A percentile compares a stretch with the other conserved stretches of the same genome.
Evolutionary conservation across 495 filamentous ascomycete genomes (phyloP).

Genomic region (Tuber magnatum): DNA sequence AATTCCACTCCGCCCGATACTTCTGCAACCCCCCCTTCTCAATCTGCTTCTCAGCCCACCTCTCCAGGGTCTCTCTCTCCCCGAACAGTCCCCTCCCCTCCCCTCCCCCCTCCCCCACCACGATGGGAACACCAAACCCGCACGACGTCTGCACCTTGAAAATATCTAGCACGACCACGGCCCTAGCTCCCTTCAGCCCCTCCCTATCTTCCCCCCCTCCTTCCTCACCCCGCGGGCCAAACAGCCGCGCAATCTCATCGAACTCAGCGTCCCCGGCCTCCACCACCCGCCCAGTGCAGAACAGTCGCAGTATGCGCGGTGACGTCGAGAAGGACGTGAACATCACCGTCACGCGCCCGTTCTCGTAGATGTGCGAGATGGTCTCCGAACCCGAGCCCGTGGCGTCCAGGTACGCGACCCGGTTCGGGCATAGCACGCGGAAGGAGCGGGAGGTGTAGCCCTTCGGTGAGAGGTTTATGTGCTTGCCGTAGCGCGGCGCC

Average conservation of each 20-base stretch:
- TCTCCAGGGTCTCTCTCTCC: conserved; percentile 47
- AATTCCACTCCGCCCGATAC: conserved; percentile 50
- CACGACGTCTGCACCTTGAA: conserved; percentile 60
- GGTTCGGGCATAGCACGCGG: conserved; percentile 52
- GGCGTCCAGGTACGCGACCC: conserved; percentile 63
- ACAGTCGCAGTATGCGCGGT: conserved; percentile 64
- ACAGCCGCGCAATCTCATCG: conserved; percentile 45
- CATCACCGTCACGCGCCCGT: conserved; percentile 64
- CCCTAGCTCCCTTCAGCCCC: conserved; percentile 49
- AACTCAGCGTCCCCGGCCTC: conserved; percentile 52
- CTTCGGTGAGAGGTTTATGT: conserved; percentile 66
- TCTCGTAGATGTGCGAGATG: conserved; percentile 65
- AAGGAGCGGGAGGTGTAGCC: conserved; percentile 53
- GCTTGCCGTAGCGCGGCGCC: conserved; percentile 46
- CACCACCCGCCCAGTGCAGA: conserved; percentile 58
- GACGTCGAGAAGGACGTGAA: conserved; percentile 60
- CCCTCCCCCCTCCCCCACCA: conserved; percentile 30
- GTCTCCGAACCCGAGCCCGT: conserved; percentile 68
- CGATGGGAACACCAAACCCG: conserved; percentile 52
- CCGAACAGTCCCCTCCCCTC: conserved; percentile 27
- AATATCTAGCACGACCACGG: conserved; percentile 58
- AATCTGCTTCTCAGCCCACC: conserved; percentile 45
- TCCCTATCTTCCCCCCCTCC: conserved; percentile 41
- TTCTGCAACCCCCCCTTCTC: conserved; percentile 43
- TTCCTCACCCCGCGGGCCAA: conserved; percentile 40